Evolutionary conservation across 2,329 filamentous ascomycete species (phyloP).

Genomic region (Claviceps purpurea): DNA sequence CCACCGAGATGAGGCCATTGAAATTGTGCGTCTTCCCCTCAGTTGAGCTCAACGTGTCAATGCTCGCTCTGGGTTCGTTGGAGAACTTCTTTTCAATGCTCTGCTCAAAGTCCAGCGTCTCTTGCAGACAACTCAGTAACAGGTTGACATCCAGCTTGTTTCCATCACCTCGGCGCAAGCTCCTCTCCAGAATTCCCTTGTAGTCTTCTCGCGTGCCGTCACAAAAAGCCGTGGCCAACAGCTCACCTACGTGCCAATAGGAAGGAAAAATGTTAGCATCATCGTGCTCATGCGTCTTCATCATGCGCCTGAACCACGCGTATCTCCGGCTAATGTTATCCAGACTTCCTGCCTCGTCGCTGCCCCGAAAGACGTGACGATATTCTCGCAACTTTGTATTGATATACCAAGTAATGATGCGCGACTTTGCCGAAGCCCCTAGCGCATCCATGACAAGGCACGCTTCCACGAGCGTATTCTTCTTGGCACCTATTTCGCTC

Average conservation of each 20-base stretch:
- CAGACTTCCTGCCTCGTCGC: constrained; percentile 87
- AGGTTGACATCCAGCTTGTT: constrained; percentile 81
- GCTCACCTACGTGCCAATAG: constrained; percentile 82
- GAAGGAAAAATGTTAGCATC: constrained; percentile 78
- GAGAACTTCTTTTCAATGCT: constrained; percentile 74
- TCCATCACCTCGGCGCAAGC: constrained; percentile 65
- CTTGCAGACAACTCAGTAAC: constrained; percentile 76
- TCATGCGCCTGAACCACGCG: constrained; percentile 90
- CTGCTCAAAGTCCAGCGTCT: constrained; percentile 95
- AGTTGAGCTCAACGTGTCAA: constrained; percentile 73
- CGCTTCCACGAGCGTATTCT: constrained; percentile 64
- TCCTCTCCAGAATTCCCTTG: constrained; percentile 79
- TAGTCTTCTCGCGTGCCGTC: constrained; percentile 94
- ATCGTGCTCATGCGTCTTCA: constrained; percentile 92
- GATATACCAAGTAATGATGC: constrained; percentile 91
- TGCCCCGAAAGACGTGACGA: constrained; percentile 85
- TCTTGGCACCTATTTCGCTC: constrained; percentile 60
- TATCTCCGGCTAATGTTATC: constrained; percentile 95
- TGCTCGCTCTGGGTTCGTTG: constrained; percentile 60
- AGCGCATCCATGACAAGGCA: constrained; percentile 91
- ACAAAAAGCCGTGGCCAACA: constrained; percentile 82
- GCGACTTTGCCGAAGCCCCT: constrained; percentile 69
- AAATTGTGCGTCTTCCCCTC: constrained; percentile 69
- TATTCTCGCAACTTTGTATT: constrained; percentile 96
- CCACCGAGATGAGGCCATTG: constrained; percentile 83